Evolutionary conservation across 2,329 filamentous ascomycete species (phyloP), one percentile per base, ranked within the genome.

Genomic region (Fonsecaea monophora): DNA sequence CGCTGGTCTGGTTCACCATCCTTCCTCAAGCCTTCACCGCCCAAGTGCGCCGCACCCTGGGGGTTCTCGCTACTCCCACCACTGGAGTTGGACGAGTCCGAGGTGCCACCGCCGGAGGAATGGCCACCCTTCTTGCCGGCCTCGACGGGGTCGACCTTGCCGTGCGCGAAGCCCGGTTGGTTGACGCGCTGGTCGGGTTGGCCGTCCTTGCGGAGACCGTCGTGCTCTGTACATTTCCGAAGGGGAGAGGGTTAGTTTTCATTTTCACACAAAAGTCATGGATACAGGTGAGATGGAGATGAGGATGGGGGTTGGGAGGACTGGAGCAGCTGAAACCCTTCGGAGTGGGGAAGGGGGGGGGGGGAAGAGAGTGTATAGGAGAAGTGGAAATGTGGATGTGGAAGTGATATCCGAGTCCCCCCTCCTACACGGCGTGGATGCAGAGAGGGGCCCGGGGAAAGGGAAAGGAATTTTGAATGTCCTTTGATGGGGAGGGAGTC

Each of bases 171-270:
- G 21, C 68, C 59, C 40, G 45, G 64, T 12, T 64, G 66, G 21
- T 66, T 60, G 55, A 69, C 65, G 30, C 69, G 69, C 48, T 68
- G 37, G 57, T 71, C 69, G 42, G 66, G 68, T 45, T 68, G 63
- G 60, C 67, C 69, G 58, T 71, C 70, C 62, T 72, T 67, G 67
- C 69, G 65, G 65, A 71, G 70, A 42, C 70, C 70, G 62, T 72
- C 70, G 65, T 72, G 62, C 34, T 72, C 70, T 70, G 34, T n/a
- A 25, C 2, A 18, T 50, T 21, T 7, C 15, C 15, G 25, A 21
- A 37, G 13, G 32, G 53, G 2, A 9, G 50, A 25, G 13, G 35
- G 37, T 63, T 48, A 56, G 60, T 7, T 10, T 60, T 60, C 37
- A 25, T 6, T 55, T 40, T 18, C 6, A 37, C 34, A 34, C 5